Conservation (phyloP, 169 alveolate species). For the Theileria parva region DNA sequence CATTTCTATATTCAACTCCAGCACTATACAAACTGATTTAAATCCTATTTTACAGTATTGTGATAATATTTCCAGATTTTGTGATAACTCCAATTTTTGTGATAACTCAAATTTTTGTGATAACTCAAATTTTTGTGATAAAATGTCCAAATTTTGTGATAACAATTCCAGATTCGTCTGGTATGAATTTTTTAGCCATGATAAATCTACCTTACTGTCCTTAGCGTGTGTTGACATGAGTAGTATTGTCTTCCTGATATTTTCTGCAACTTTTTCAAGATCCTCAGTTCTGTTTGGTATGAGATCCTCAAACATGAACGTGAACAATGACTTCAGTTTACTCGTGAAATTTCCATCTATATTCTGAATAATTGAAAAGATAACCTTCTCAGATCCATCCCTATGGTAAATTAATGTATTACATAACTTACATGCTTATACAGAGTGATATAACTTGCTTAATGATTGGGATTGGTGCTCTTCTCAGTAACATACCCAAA, state of each 20-base stretch:
- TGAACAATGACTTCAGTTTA: constrained; percentile 32
- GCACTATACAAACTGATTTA: constrained; percentile 30
- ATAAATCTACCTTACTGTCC: constrained; percentile 26
- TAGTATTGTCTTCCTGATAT: constrained; percentile 23
- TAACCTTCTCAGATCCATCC: constrained; percentile 59
- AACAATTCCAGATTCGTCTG: not conserved
- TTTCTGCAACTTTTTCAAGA: constrained; percentile 8
- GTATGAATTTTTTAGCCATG: constrained; percentile 42
- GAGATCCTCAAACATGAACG: constrained; percentile 23
- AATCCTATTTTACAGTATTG: constrained; percentile 1
- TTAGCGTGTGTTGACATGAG: constrained; percentile 36
- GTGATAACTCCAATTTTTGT: not conserved
- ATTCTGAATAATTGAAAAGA: constrained; percentile 47
- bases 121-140: not conserved
- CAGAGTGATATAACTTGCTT: constrained; percentile 1
- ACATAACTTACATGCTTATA: constrained; percentile 39
- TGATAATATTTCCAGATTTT: not conserved
- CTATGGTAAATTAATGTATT: not conserved
- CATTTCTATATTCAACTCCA: constrained; percentile 55
- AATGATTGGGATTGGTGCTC: constrained; percentile 18
- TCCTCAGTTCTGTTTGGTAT: constrained; percentile 12
- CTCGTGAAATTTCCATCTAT: constrained; percentile 54
- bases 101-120: not conserved
- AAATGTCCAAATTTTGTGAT: not conserved
- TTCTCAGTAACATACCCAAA: constrained; percentile 44